A percentile compares a stretch with the other conserved stretches of the same genome.
phyloP scores from a whole-genome alignment of 2,329 filamentous ascomycete genomes.

The Pyrenophora seminiperda region DNA sequence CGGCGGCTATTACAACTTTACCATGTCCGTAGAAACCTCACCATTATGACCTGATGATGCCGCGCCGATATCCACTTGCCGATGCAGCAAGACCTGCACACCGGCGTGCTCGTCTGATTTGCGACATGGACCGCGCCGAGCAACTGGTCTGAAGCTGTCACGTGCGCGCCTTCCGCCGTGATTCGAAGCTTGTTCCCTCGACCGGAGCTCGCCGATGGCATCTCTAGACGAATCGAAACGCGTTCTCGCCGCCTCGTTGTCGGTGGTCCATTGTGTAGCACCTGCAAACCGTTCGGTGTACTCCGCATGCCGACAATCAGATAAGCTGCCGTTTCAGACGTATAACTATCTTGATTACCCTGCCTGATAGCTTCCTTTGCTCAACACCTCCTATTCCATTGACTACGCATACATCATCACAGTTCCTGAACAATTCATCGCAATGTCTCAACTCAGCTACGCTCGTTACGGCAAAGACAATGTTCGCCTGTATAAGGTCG shows the following conservation, averaged over 20 bases:
- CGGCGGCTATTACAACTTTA: no score
- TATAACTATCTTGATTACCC: slow-evolving; percentile 39
- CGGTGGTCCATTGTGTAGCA: slow-evolving; percentile 27
- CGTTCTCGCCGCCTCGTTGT: slow-evolving; percentile 30
- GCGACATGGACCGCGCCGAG: neutral
- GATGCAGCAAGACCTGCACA: slow-evolving; percentile 10
- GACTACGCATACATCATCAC: slow-evolving; percentile 5
- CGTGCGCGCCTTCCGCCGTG: slow-evolving; percentile 27
- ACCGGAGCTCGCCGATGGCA: slow-evolving; percentile 44
- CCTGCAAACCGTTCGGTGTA: slow-evolving; percentile 38
- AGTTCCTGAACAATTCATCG: slow-evolving; percentile 15
- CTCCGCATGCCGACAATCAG: slow-evolving; percentile 37
- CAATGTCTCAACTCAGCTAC: slow-evolving; percentile 56
- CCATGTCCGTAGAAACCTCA: no score
- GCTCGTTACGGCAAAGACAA: slow-evolving; percentile 95
- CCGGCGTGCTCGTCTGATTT: slow-evolving; percentile 15
- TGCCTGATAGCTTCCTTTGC: slow-evolving; percentile 20
- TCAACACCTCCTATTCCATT: slow-evolving; percentile 11
- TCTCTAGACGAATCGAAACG: slow-evolving; percentile 36
- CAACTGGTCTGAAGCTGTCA: slow-evolving; percentile 23
- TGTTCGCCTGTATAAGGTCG: slow-evolving; percentile 94
- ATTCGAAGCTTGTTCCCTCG: slow-evolving; percentile 24
- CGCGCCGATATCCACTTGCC: slow-evolving; percentile 19
- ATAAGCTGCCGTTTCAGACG: slow-evolving; percentile 30
- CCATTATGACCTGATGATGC: slow-evolving; percentile 35